phyloP scores from a whole-genome alignment of 352 stramenopile genomes.

The Elongisporangium anandrum region DNA sequence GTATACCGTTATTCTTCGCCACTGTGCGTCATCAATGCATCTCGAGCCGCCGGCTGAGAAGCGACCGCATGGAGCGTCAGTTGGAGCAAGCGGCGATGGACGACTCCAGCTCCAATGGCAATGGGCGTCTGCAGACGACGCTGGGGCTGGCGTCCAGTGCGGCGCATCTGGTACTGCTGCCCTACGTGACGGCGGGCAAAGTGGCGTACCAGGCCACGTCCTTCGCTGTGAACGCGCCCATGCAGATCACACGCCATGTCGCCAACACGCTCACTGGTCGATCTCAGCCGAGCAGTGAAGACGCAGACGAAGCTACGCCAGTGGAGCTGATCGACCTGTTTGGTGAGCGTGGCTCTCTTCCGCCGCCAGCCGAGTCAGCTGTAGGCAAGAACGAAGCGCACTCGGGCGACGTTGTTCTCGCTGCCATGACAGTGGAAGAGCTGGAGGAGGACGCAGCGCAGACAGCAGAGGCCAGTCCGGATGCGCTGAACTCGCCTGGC shows the following conservation, averaged over 20 bases:
- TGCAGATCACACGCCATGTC: constrained; percentile 52
- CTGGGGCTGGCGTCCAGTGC: constrained; percentile 49
- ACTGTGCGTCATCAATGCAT: not conserved
- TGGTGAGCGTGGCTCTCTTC: constrained; percentile 21
- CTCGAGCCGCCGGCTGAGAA: not conserved
- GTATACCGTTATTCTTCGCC: not conserved
- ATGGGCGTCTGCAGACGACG: constrained; percentile 36
- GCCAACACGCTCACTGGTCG: constrained; percentile 23
- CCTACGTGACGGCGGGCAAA: constrained; percentile 58
- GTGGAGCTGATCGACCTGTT: constrained; percentile 37
- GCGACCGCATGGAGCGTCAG: not conserved
- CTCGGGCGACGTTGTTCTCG: not conserved
- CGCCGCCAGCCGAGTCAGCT: too few species aligned
- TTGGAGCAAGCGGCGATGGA: not conserved
- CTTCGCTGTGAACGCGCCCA: constrained; percentile 46
- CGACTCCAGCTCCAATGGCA: not conserved
- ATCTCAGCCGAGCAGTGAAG: not conserved
- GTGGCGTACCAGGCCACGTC: constrained; percentile 52
- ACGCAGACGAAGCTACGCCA: not conserved
- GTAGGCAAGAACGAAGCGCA: constrained; percentile 4
- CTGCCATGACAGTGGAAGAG: constrained; percentile 2
- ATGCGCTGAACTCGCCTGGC: constrained; percentile 4
- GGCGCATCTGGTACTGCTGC: constrained; percentile 55
- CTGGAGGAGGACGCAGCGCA: not conserved
- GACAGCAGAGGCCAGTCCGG: not conserved